Evolutionary conservation across 129 eudicot species (phyloP).

Genomic region (Arctium lappa): DNA sequence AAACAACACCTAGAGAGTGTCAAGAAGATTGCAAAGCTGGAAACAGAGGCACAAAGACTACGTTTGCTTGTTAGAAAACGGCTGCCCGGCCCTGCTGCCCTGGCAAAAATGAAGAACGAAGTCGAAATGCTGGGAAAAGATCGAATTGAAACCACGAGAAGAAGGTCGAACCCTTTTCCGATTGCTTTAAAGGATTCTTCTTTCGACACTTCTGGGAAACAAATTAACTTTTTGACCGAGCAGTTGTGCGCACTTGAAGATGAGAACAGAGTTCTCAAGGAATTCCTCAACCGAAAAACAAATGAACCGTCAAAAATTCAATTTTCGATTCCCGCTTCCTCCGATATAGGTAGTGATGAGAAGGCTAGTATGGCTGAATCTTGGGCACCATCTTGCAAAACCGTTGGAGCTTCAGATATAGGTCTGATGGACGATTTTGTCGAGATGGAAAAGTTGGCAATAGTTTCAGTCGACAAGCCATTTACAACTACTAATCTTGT

Average conservation of each 20-base stretch:
- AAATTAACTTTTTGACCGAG: conserved; percentile 50
- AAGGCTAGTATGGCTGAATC: conserved; percentile 71
- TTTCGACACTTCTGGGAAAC: conserved; percentile 44
- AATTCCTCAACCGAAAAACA: conserved; percentile 44
- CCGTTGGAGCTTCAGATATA: conserved; percentile 58
- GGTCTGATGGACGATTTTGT: conserved; percentile 88
- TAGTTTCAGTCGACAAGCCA: conserved; percentile 48
- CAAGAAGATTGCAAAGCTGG: conserved; percentile 73
- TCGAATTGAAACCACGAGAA: conserved; percentile 42
- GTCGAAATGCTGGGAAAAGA: conserved; percentile 68
- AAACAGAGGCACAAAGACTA: conserved; percentile 77
- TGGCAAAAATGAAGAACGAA: conserved; percentile 81
- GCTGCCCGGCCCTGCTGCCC: conserved; percentile 89
- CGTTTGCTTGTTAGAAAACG: conserved; percentile 78
- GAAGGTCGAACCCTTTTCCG: conserved; percentile 47
- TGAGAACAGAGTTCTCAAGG: conserved; percentile 66
- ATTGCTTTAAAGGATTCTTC: conserved; percentile 36
- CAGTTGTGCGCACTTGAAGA: conserved; percentile 61
- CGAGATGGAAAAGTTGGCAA: conserved; percentile 94
- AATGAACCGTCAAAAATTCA: conserved; percentile 41
- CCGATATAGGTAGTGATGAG: conserved; percentile 75
- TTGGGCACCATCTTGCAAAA: conserved; percentile 46
- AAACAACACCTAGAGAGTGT: conserved; percentile 72
- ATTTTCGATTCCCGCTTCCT: conserved; percentile 35
- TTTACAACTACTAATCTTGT: conserved; percentile 30